Conservation (phyloP, 345 rosid genomes). For the Geranium rotundifolium region DNA sequence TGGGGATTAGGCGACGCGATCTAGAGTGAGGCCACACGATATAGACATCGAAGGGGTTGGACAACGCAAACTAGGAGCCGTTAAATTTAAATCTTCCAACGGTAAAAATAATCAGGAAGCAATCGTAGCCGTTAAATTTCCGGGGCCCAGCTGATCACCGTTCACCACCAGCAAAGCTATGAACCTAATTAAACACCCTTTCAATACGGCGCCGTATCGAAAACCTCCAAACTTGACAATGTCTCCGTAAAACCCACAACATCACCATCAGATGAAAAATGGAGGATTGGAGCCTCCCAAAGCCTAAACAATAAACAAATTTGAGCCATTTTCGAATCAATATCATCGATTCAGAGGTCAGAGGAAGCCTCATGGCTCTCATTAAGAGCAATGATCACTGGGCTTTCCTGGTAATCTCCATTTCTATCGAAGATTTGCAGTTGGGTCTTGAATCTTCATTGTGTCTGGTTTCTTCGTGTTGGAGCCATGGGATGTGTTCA, state of each 20-base stretch:
- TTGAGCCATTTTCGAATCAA: background rate
- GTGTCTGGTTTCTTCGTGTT: background rate
- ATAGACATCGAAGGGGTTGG: too few species aligned
- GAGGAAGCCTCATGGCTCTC: background rate
- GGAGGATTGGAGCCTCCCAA: background rate
- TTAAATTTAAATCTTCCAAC: background rate
- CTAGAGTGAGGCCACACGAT: too few species aligned
- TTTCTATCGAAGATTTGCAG: background rate
- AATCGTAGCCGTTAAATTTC: background rate
- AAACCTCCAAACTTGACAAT: background rate
- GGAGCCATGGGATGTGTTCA: background rate
- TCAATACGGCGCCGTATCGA: too few species aligned
- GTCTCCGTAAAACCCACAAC: background rate
- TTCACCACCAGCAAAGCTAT: background rate
- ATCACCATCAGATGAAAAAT: background rate
- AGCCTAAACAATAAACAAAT: background rate
- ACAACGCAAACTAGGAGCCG: background rate
- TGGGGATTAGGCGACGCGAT: too few species aligned
- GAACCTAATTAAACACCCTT: background rate
- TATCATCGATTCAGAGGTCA: too few species aligned
- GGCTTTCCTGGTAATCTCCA: conserved; percentile 1
- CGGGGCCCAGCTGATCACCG: background rate
- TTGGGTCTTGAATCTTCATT: background rate
- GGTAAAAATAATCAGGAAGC: background rate
- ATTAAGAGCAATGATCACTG: background rate